These are phyloP conservation scores for Tuber umbilicatum DNA, from an alignment of 495 filamentous ascomycete species.

Conservation along the genomic window DNA sequence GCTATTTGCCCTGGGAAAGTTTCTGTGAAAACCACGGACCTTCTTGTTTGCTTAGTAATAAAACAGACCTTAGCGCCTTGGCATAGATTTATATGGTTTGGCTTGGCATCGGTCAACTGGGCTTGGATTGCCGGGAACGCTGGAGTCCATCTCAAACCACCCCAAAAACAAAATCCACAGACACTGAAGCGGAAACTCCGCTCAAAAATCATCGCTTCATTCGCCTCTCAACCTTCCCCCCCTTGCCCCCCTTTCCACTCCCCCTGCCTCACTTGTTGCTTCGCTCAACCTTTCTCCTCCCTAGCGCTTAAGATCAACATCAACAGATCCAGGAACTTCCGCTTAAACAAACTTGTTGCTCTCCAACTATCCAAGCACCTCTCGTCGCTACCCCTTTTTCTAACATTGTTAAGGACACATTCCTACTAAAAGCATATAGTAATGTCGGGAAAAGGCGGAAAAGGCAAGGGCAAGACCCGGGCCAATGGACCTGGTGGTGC, in stretches of 20 bases:
- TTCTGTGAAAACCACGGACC: neutral
- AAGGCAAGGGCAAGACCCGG: conserved; percentile 69
- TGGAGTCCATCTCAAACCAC: neutral
- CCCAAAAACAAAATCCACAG: neutral
- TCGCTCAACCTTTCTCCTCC: neutral
- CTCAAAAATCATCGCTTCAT: neutral
- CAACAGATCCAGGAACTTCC: neutral
- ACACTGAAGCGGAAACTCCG: neutral
- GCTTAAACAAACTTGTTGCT: neutral
- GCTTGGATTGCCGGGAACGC: neutral
- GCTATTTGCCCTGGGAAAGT: neutral
- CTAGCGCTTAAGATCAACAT: neutral
- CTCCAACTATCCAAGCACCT: neutral
- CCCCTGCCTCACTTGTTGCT: neutral
- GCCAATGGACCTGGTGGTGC: conserved; percentile 42
- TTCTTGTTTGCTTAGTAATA: no score
- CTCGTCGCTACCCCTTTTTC: conserved; percentile 9
- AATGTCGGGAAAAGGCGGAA: conserved; percentile 49
- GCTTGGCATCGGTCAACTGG: neutral
- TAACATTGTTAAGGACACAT: neutral
- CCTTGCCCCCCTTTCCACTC: neutral
- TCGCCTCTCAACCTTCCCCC: neutral
- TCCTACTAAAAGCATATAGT: conserved; percentile 4
- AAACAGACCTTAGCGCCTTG: no score
- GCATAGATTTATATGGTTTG: neutral